A percentile compares a stretch with the other conserved stretches of the same genome.
Evolutionary conservation across 202 grass and related monocot genomes (phyloP).

Genomic region (Hordeum pubiflorum): DNA sequence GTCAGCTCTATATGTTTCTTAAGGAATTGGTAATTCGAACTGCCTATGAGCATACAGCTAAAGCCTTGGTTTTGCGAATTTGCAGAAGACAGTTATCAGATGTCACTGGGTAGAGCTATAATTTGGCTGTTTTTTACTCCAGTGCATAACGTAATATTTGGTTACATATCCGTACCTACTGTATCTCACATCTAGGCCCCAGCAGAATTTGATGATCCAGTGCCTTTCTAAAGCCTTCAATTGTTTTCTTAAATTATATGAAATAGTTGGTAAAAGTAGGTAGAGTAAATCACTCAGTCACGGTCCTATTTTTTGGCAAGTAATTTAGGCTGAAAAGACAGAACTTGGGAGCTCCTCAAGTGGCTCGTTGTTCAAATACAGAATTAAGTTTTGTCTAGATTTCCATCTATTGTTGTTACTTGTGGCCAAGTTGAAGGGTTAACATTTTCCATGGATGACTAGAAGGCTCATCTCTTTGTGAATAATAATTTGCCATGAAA

Average conservation of each 20-base stretch:
- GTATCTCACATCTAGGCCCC: background rate
- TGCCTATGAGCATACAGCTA: background rate
- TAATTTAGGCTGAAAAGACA: slow-evolving; percentile 2
- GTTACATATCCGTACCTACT: background rate
- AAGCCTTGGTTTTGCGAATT: background rate
- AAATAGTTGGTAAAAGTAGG: background rate
- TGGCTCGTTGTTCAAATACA: background rate
- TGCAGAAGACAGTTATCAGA: background rate
- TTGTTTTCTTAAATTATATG: background rate
- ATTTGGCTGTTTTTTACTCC: background rate
- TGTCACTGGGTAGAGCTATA: background rate
- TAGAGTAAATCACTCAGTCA: background rate
- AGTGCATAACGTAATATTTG: background rate
- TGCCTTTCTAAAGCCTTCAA: background rate
- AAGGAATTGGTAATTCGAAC: background rate
- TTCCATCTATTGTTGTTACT: background rate
- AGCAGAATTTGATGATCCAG: background rate
- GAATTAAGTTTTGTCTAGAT: background rate
- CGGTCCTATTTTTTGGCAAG: background rate
- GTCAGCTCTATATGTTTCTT: background rate
- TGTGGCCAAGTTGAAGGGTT: background rate
- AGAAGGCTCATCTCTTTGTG: background rate
- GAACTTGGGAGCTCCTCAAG: background rate
- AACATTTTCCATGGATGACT: background rate
- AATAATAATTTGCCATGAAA: background rate